These are phyloP conservation scores for Boletus patriciae DNA, from an alignment of 768 basidiomycete species.

Conservation along the genomic window DNA sequence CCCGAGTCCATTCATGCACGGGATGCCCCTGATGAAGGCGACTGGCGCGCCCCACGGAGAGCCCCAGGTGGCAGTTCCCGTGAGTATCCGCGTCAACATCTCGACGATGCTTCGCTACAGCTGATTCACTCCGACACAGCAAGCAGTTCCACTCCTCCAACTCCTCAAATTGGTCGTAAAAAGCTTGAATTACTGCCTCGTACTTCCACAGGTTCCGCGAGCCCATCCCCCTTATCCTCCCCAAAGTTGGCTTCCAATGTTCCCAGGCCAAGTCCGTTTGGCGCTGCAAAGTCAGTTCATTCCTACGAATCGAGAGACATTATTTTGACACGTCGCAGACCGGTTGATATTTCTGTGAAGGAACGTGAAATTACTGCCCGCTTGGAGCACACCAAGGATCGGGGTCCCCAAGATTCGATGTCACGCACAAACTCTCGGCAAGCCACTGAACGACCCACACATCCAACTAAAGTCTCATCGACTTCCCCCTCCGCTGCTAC, in stretches of 20 bases:
- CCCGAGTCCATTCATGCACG: constrained; percentile 56
- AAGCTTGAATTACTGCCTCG: constrained; percentile 88
- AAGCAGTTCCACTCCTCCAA: constrained; percentile 71
- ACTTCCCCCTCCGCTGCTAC: constrained; percentile 20
- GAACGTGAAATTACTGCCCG: constrained; percentile 77
- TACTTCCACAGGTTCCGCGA: constrained; percentile 61
- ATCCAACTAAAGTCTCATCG: constrained; percentile 34
- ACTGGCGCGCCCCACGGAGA: constrained; percentile 64
- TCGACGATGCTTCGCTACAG: constrained; percentile 2
- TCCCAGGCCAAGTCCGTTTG: constrained; percentile 76
- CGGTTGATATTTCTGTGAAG: constrained; percentile 76
- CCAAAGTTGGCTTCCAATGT: constrained; percentile 63
- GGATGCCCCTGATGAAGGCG: constrained; percentile 57
- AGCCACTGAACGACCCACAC: constrained; percentile 45
- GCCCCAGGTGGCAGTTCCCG: constrained; percentile 59
- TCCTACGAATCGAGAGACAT: not conserved
- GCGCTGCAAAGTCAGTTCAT: constrained; percentile 67
- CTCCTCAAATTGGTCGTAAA: constrained; percentile 73
- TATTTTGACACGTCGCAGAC: constrained; percentile 44
- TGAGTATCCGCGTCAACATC: constrained; percentile 41
- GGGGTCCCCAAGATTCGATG: constrained; percentile 40
- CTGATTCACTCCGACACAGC: constrained; percentile 42
- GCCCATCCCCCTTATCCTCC: constrained; percentile 75
- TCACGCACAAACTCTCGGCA: constrained; percentile 50
- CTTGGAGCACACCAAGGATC: constrained; percentile 44